These are phyloP conservation scores for Calonectria leucothoes DNA, from an alignment of 2,329 filamentous ascomycete genomes.

Conservation along the genomic window DNA sequence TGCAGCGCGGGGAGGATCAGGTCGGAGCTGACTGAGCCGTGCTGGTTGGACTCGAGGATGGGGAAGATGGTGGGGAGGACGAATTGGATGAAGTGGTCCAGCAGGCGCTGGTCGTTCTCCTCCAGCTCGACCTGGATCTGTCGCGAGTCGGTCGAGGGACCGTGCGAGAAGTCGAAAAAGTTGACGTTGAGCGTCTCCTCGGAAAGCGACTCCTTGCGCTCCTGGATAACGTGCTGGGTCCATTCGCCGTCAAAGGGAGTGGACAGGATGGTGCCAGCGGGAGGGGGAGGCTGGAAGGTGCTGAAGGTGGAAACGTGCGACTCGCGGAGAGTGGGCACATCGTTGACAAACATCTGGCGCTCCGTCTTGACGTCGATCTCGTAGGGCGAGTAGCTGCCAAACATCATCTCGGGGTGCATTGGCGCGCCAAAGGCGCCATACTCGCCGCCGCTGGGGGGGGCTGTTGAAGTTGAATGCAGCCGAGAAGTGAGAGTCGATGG, in stretches of 20 bases:
- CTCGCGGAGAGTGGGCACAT: slow-evolving; percentile 85
- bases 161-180: slow-evolving; percentile 86
- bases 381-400: slow-evolving; percentile 77
- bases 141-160: slow-evolving; percentile 69
- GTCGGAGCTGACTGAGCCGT: slow-evolving; percentile 82
- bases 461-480: slow-evolving; percentile 79
- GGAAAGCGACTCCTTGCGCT: slow-evolving; percentile 71
- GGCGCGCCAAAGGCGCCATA: slow-evolving; percentile 72
- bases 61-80: slow-evolving; percentile 93
- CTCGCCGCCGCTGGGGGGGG: slow-evolving; percentile 62
- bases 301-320: slow-evolving; percentile 93
- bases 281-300: slow-evolving; percentile 85
- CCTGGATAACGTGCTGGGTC: slow-evolving; percentile 49
- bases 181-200: slow-evolving; percentile 78
- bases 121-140: slow-evolving; percentile 85
- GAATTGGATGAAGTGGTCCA: slow-evolving; percentile 91
- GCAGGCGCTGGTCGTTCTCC: slow-evolving; percentile 85
- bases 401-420: slow-evolving; percentile 72
- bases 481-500: slow-evolving; percentile 83
- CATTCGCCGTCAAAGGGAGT: slow-evolving; percentile 75
- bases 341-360: slow-evolving; percentile 91
- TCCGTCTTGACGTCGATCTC: slow-evolving; percentile 98
- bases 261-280: slow-evolving; percentile 73
- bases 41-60: slow-evolving; percentile 89
- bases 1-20: slow-evolving; percentile 89